A percentile compares a stretch with the other conserved stretches of the same genome.
phyloP scores from a whole-genome alignment of 805 yeast genomes.

The Maudiozyma pseudohumilis region DNA sequence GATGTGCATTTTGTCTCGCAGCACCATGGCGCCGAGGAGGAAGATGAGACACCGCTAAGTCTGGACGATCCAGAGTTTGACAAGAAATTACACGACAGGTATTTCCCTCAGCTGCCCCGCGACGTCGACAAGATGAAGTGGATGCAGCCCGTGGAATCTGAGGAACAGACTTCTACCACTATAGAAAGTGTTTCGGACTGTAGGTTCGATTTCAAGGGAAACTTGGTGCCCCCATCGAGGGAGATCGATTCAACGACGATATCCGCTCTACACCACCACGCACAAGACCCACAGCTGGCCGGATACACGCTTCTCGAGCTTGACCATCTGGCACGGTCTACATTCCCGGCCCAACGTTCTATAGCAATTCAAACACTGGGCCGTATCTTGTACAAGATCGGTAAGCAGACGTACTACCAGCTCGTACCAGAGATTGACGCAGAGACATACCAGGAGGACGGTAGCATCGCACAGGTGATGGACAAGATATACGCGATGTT shows the following conservation, averaged over 20 bases:
- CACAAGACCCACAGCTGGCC: slow-evolving; percentile 78
- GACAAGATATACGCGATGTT: slow-evolving; percentile 36
- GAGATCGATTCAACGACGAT: slow-evolving; percentile 40
- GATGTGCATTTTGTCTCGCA: slow-evolving; percentile 55
- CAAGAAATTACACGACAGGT: slow-evolving; percentile 70
- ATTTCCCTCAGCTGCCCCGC: slow-evolving; percentile 80
- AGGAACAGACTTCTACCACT: slow-evolving; percentile 9
- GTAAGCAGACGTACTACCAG: slow-evolving; percentile 46
- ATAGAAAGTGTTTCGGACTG: slow-evolving; percentile 51
- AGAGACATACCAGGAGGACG: slow-evolving; percentile 31
- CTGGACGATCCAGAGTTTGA: slow-evolving; percentile 70
- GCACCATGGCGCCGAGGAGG: slow-evolving; percentile 14
- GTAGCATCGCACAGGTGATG: slow-evolving; percentile 29
- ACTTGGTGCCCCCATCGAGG: slow-evolving; percentile 52
- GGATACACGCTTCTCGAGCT: slow-evolving; percentile 86
- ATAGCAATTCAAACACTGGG: slow-evolving; percentile 83
- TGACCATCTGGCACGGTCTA: slow-evolving; percentile 67
- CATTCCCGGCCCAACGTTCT: slow-evolving; percentile 75
- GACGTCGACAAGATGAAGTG: slow-evolving; percentile 78
- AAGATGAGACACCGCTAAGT: slow-evolving; percentile 36
- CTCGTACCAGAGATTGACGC: slow-evolving; percentile 39
- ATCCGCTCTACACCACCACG: slow-evolving; percentile 82
- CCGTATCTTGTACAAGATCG: slow-evolving; percentile 72
- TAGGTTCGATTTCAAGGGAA: slow-evolving; percentile 83
- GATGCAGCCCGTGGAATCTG: slow-evolving; percentile 64